Base-by-base conservation (phyloP, 345 rosid species). In the Garcia nutans region DNA sequence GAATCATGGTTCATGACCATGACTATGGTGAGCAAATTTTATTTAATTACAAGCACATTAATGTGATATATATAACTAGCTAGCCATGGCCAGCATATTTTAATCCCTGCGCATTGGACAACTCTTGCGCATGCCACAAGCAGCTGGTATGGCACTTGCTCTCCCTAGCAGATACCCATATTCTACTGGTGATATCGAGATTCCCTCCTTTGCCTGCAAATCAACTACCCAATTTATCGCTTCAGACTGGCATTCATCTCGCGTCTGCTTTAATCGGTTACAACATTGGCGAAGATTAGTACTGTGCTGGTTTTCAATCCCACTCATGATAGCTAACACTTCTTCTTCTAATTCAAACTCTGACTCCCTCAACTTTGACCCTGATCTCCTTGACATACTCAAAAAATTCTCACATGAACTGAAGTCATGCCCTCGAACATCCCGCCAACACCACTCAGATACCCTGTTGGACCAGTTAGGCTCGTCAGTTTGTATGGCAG, bases 221-320 rank as follows among this genome's bases (percentile, higher is more conserved):
- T 64, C 10, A 9, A 58, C 12, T 2, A 10, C 33, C 37, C 12
- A 13, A 24, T 1, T 8, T 19, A 64, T 5, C 3, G 22, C 68
- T 22, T 33, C 23, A 37, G 49, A 64, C 16, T 64, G 68, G 68
- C 68, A 64, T 0, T 64, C 68, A 37, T 64, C 68, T 33, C 68
- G 33, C 49, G 37, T 4, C 4, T 37, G 47, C 23, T 6, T 16
- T 3, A 64, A 1, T 37, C 19, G 37, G 33, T 8, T 37, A 47
- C 68, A 64, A 23, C 68, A 64, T 19, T 33, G 16, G 49, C 44
- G 1, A 8, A 37, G 68, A 10, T 9, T 12, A 10, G 19, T 47
- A 10, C 41, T 12, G 13, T 63, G 23, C 67, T 33, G 47, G 22
- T 64, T 33, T 41, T 17, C 23, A 15, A 13, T 23, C 9, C 23